Evolutionary conservation across 306 rosid species (phyloP).

Genomic region (Sicyos edulis): DNA sequence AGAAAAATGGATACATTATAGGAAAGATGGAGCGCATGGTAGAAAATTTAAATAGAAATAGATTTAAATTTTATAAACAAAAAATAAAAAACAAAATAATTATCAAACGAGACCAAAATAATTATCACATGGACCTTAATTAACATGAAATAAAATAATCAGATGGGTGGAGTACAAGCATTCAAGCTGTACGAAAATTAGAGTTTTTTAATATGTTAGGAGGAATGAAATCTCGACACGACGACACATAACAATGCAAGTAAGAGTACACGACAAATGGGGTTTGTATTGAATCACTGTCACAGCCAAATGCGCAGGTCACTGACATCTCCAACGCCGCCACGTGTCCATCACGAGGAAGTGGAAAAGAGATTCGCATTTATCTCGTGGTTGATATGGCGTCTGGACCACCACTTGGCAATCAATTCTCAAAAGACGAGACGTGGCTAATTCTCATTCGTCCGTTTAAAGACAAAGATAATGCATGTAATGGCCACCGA

Average conservation of each 20-base stretch:
- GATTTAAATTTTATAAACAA: too few relatives aligned
- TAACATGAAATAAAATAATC: too few relatives aligned
- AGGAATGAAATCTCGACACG: not conserved
- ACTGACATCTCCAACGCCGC: conserved; percentile 9
- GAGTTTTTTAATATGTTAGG: too few relatives aligned
- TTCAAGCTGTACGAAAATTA: too few relatives aligned
- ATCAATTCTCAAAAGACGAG: too few relatives aligned
- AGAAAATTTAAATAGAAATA: too few relatives aligned
- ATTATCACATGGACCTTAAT: too few relatives aligned
- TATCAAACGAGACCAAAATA: too few relatives aligned
- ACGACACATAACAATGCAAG: not conserved
- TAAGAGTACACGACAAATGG: not conserved
- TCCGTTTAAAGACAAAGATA: not conserved
- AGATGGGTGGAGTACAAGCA: too few relatives aligned
- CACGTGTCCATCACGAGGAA: conserved; percentile 6
- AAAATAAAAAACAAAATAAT: too few relatives aligned
- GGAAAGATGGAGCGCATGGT: too few relatives aligned
- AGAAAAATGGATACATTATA: too few relatives aligned
- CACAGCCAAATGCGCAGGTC: conserved; percentile 12
- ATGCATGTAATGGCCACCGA: conserved; percentile 18
- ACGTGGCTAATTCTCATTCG: not conserved
- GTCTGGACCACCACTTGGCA: conserved; percentile 6
- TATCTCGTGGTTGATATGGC: conserved; percentile 9
- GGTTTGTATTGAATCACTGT: conserved; percentile 6
- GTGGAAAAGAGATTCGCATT: conserved; percentile 3